Evolutionary conservation across 1,284 basidiomycete species (phyloP), one percentile per base, ranked within the genome.

Genomic region (Ganoderma boninense): DNA sequence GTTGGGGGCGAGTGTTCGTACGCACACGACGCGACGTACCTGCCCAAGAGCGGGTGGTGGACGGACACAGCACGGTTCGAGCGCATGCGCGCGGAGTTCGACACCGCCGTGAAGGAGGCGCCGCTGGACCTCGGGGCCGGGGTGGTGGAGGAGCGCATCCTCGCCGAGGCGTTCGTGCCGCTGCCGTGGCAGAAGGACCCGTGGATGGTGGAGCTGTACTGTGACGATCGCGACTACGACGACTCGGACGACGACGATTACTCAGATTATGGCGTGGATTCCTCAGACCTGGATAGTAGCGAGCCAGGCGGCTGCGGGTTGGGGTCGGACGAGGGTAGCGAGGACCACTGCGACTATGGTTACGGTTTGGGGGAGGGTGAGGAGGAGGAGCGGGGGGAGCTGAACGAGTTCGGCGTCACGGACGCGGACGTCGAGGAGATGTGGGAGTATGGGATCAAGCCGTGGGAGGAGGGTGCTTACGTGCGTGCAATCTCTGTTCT

Each of bases 381-480:
- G 18, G 66, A 64, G 54, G 75, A 76, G 6, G 73, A 81, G 65
- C 72, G 76, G 59, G 65, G 43, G 63, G 52, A 16, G n/a, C n/a
- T 49, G 26, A 81, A 80, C 62, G 59, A 20, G 59, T 75, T 46
- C 18, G 84, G 83, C 1, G 85, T 85, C 69, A 82, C 81, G 1
- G 69, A 80, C 2, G 79, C 77, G 20, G 77, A 85, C 11, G 69
- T 80, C n/a, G 69, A 80, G 0, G 85, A 86, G 66, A 77, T 85
- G 14, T 6, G 80, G 16, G 78, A 66, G 61, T 79, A 85, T 6
- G 84, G 84, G 0, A 80, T 86, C 2, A 86, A 84, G 69, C 84
- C 84, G 6, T 85, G 84, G 83, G 84, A 86, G 26, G 81, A 85
- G 13, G 82, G 84, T 72, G 84, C 85, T 59, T 73, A 76, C 73